Conservation (phyloP, 345 rosid genomes). For the Corymbia maculata region DNA sequence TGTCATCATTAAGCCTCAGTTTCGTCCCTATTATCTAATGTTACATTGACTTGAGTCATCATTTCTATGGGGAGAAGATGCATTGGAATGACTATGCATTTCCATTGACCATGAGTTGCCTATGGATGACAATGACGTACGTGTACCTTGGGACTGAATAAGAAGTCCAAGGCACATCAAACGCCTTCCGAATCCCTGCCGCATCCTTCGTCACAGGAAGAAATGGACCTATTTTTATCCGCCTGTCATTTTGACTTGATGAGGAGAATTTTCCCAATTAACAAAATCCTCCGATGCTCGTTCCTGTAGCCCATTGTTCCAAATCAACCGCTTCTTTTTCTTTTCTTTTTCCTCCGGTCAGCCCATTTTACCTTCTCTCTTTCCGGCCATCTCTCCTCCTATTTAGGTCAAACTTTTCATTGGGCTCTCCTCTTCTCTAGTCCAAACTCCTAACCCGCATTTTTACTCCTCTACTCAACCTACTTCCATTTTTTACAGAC, state of each 20-base stretch:
- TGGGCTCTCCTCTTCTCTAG: neutral
- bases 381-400: neutral
- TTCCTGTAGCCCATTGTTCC: neutral
- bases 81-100: neutral
- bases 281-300: neutral
- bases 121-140: neutral
- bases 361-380: neutral
- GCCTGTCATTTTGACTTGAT: neutral
- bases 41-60: too few relatives aligned
- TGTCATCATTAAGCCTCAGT: too few relatives aligned
- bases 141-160: neutral
- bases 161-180: neutral
- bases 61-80: too few relatives aligned
- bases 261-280: neutral
- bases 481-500: neutral
- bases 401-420: neutral
- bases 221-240: neutral
- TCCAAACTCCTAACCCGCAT: neutral
- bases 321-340: neutral
- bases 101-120: neutral
- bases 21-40: too few relatives aligned
- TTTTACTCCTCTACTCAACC: neutral
- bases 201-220: neutral
- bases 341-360: neutral
- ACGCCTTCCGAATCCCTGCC: neutral